Base-by-base conservation (phyloP, 129 eudicot genomes). In the Lonicera japonica region DNA sequence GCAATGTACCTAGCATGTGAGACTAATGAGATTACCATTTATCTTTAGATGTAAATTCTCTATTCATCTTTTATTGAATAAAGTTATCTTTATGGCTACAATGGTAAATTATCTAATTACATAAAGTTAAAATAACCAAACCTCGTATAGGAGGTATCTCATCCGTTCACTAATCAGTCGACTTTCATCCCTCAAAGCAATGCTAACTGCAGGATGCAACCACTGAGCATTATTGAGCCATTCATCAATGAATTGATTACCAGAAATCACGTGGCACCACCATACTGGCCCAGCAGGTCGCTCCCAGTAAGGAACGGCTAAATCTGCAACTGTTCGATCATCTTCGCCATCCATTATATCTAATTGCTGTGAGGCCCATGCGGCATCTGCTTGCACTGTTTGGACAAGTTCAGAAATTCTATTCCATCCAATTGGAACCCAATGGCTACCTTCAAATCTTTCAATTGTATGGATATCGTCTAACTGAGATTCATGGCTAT, bases 91-190 rank as follows among this genome's bases (percentile, higher is more conserved):
- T 29, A 6, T 6, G 6, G 36, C 6, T 29, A 1, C 36, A 29
- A 29, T 6, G 36, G 6, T 29, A 29, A n/a, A 29, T 29, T 29
- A 29, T 29, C 36, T 29, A 6, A 29, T 29, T 29, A 29, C 36
- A 1, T 29, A 29, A 29, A 29, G 6, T n/a, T 29, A 29, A 29
- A 29, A 29, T 29, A 29, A 29, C 2, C 6, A 29, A 29, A 92
- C 98, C 98, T 92, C 98, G 62, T 92, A 92, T 5, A 87, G 71
- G 47, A 92, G 98, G 66, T 84, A 87, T 65, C 85, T 92, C 98
- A 92, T 92, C 67, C 89, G 58, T 60, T 92, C 98, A 25, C 98
- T 92, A 68, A 92, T 92, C 51, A 92, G 75, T 21, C 91, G 85
- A 66, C 95, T 82, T 71, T 88, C 98, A 80, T 92, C 98, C 82